Percentiles rank a stretch among this genome's conserved stretches.
Conservation (phyloP, 2,329 filamentous ascomycete genomes). For the Diaporthe sp. region DNA sequence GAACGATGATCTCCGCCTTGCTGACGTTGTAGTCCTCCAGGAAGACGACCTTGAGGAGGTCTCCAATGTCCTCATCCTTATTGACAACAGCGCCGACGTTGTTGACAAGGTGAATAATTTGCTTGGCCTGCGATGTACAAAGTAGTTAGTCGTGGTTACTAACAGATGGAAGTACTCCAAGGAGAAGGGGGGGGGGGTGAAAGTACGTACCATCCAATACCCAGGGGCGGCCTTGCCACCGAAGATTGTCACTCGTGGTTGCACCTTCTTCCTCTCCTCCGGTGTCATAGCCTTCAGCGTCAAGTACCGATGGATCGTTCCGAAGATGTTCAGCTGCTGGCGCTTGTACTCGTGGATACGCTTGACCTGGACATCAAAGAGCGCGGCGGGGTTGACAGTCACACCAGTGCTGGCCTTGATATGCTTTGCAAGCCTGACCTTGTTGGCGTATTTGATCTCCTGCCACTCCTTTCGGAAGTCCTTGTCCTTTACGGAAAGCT, state of each 20-base stretch:
- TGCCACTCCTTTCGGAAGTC: slow-evolving; percentile 95
- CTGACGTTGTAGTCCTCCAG: slow-evolving; percentile 99
- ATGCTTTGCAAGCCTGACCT: slow-evolving; percentile 90
- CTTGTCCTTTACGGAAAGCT: slow-evolving; percentile 86
- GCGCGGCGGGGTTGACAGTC: slow-evolving; percentile 85
- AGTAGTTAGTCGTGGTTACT: neutral
- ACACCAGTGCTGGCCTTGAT: slow-evolving; percentile 87
- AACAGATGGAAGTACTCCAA: too few species aligned
- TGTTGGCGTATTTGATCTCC: slow-evolving; percentile 97
- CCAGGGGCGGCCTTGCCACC: slow-evolving; percentile 97
- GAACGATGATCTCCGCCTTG: slow-evolving; percentile 97
- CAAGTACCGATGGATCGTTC: slow-evolving; percentile 95
- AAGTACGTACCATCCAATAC: slow-evolving; percentile 90
- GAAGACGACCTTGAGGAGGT: slow-evolving; percentile 97
- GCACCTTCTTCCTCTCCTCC: slow-evolving; percentile 87
- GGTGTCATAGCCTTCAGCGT: slow-evolving; percentile 87
- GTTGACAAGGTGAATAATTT: slow-evolving; percentile 97
- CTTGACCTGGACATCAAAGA: slow-evolving; percentile 99
- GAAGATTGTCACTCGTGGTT: slow-evolving; percentile 93
- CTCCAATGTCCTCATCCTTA: slow-evolving; percentile 90
- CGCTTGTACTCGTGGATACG: slow-evolving; percentile 99
- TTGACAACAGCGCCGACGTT: slow-evolving; percentile 92
- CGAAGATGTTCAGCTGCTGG: slow-evolving; percentile 99
- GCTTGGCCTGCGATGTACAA: slow-evolving; percentile 70
- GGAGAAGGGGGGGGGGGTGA: too few species aligned